A percentile compares a stretch with the other conserved stretches of the same genome.
These are phyloP conservation scores for Aureobasidium sp. DNA, from an alignment of 2,329 filamentous ascomycete species.

Conservation along the genomic window DNA sequence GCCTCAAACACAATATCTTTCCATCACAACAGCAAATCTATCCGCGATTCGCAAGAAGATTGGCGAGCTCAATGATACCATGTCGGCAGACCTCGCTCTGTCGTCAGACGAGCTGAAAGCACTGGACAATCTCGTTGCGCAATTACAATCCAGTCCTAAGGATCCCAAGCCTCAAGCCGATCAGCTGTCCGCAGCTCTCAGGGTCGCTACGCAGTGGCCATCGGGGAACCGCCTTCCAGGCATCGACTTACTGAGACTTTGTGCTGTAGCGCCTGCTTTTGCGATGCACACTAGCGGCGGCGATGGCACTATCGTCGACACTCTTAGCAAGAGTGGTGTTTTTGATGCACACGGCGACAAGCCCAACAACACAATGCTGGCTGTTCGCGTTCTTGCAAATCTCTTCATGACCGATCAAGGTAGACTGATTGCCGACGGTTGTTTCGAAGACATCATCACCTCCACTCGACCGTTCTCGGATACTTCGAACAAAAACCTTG, in stretches of 20 bases:
- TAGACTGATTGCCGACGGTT: constrained; percentile 49
- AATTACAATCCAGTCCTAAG: constrained; percentile 51
- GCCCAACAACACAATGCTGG: constrained; percentile 83
- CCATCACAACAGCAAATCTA: constrained; percentile 66
- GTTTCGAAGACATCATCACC: constrained; percentile 54
- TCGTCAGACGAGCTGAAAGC: constrained; percentile 52
- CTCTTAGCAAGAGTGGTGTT: constrained; percentile 52
- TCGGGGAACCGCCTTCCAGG: constrained; percentile 72
- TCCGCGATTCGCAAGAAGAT: constrained; percentile 70
- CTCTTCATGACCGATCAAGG: constrained; percentile 72
- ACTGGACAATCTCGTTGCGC: constrained; percentile 54
- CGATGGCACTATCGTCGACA: constrained; percentile 52
- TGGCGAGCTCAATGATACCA: constrained; percentile 56
- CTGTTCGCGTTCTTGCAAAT: constrained; percentile 72
- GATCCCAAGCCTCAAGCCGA: constrained; percentile 32
- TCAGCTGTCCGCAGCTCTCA: constrained; percentile 52
- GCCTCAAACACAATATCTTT: constrained; percentile 73
- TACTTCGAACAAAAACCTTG: constrained; percentile 54
- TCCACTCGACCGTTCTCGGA: constrained; percentile 59
- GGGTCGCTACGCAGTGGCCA: constrained; percentile 72
- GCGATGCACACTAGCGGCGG: constrained; percentile 52
- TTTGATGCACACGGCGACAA: constrained; percentile 51
- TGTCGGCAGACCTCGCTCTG: constrained; percentile 12
- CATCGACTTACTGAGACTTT: constrained; percentile 79
- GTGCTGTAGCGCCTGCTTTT: constrained; percentile 61